A percentile compares a stretch with the other conserved stretches of the same genome.
phyloP scores from a whole-genome alignment of 129 eudicot genomes.

The Escallonia rubra region DNA sequence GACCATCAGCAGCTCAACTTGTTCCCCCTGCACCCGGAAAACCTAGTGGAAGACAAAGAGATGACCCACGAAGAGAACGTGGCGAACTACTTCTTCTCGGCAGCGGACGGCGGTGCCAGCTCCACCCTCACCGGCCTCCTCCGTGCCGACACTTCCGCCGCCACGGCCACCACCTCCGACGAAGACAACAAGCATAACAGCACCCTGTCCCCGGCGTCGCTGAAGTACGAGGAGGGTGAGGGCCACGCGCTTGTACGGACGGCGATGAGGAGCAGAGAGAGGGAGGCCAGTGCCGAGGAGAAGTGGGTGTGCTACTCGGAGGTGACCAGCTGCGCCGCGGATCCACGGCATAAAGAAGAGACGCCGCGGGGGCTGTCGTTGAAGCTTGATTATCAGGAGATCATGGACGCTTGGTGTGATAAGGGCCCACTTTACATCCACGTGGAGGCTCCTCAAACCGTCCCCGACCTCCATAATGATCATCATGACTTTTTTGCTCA shows the following conservation, averaged over 20 bases:
- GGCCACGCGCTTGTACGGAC: slow-evolving; percentile 47
- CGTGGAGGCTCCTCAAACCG: slow-evolving; percentile 46
- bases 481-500: background rate
- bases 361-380: slow-evolving; percentile 25
- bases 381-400: slow-evolving; percentile 73
- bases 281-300: slow-evolving; percentile 31
- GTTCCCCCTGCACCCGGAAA: slow-evolving; percentile 65
- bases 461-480: slow-evolving; percentile 55
- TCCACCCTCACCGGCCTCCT: slow-evolving; percentile 58
- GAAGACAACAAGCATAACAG: slow-evolving; percentile 4
- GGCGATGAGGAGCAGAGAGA: slow-evolving; percentile 71
- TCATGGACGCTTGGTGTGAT: slow-evolving; percentile 69
- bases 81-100: slow-evolving; percentile 47
- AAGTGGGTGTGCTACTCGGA: slow-evolving; percentile 77
- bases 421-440: slow-evolving; percentile 53
- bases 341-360: background rate
- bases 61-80: slow-evolving; percentile 29
- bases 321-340: slow-evolving; percentile 32
- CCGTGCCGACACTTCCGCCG: slow-evolving; percentile 13
- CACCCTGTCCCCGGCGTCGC: slow-evolving; percentile 47
- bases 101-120: slow-evolving; percentile 48
- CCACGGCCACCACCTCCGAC: slow-evolving; percentile 13
- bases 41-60: slow-evolving; percentile 42
- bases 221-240: slow-evolving; percentile 41
- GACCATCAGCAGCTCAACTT: slow-evolving; percentile 40